phyloP scores from a whole-genome alignment of 352 stramenopile genomes.

The Phytophthora kernoviae region DNA sequence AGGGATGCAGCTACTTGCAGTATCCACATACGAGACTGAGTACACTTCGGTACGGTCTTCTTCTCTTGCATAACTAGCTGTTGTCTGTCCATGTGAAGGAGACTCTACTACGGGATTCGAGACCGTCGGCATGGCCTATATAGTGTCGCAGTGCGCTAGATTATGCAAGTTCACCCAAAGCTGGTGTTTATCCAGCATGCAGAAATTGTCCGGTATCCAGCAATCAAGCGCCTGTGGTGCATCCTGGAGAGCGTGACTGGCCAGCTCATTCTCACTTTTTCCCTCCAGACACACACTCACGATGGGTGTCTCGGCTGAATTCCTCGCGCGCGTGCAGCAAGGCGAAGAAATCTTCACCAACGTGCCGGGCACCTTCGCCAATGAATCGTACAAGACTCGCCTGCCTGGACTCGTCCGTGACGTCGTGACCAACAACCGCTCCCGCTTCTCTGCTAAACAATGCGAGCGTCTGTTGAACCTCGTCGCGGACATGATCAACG shows the following conservation, averaged over 20 bases:
- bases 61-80: too few species aligned
- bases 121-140: too few species aligned
- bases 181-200: neutral
- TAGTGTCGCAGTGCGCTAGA: neutral
- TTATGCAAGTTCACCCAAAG: neutral
- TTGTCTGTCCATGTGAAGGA: too few species aligned
- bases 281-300: slow-evolving; percentile 10
- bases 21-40: too few species aligned
- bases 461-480: slow-evolving; percentile 42
- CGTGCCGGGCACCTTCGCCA: slow-evolving; percentile 61
- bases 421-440: slow-evolving; percentile 52
- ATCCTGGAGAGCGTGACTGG: slow-evolving; percentile 1
- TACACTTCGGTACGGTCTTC: too few species aligned
- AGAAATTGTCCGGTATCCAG: neutral
- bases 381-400: slow-evolving; percentile 65
- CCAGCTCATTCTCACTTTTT: slow-evolving; percentile 21
- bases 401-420: slow-evolving; percentile 64
- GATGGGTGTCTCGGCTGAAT: slow-evolving; percentile 44
- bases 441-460: slow-evolving; percentile 43
- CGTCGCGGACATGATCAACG: slow-evolving; percentile 47
- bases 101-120: too few species aligned
- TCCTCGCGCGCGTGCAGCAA: slow-evolving; percentile 46
- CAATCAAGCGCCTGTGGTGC: slow-evolving; percentile 6
- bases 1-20: too few species aligned
- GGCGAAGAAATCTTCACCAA: slow-evolving; percentile 52